Conservation (phyloP, 345 rosid genomes). For the Murraya koenigii region DNA sequence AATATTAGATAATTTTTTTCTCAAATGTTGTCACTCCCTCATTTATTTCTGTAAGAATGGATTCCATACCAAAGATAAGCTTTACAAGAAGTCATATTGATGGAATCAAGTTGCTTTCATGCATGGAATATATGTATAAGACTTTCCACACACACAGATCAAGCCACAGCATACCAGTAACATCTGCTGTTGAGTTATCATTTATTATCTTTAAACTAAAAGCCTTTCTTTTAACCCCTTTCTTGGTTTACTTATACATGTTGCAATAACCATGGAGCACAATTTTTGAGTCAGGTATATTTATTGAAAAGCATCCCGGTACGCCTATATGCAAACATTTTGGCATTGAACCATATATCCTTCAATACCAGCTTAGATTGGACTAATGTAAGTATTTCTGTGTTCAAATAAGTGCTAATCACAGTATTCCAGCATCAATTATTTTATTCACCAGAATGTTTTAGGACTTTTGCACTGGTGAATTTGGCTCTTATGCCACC, state of each 20-base stretch:
- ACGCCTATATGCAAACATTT: slow-evolving; percentile 54
- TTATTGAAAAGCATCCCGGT: slow-evolving; percentile 75
- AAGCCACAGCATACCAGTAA: neutral
- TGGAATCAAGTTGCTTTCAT: neutral
- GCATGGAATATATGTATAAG: no score
- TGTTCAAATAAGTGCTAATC: neutral
- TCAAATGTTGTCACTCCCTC: neutral
- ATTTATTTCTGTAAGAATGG: neutral
- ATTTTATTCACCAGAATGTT: neutral
- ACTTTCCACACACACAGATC: no score
- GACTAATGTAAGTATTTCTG: slow-evolving; percentile 59
- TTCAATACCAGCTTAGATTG: slow-evolving; percentile 65
- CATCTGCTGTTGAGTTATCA: neutral
- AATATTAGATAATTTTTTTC: neutral
- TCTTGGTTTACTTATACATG: neutral
- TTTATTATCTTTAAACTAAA: neutral
- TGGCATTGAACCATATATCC: slow-evolving; percentile 55
- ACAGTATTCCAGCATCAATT: neutral
- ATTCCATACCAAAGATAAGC: neutral
- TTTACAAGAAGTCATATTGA: neutral
- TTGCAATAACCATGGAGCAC: neutral
- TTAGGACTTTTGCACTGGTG: neutral
- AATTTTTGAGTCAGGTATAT: slow-evolving; percentile 42
- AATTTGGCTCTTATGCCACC: slow-evolving; percentile 1
- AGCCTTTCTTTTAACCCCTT: neutral